Evolutionary conservation across 2,329 filamentous ascomycete species (phyloP), one percentile per base, ranked within the genome.

Genomic region (Pseudocercospora pini-densiflorae): DNA sequence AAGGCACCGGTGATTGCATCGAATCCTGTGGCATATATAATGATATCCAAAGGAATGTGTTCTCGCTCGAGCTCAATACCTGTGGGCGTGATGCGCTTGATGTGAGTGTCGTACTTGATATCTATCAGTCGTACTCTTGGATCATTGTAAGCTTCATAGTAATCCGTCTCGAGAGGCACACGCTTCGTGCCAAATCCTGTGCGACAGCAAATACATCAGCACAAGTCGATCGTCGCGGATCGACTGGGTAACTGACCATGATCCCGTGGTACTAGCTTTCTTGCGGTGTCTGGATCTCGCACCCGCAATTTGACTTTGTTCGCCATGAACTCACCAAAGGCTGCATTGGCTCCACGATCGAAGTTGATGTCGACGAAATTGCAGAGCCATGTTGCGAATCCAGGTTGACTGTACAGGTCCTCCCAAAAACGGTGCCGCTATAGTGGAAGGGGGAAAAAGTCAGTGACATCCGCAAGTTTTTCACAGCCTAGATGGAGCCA

Each of bases 91-190:
- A 85, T 78, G 12, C 76, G 69, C 5, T 72, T 72, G 65, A 87
- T 84, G 0, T 80, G 77, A 3, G 78, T 81, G 5, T 77, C 70
- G 10, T 80, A 82, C 27, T 40, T 60, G n/a, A 85, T 69, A 51
- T 82, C 77, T 1, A 86, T 77, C 1, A 87, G 70, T 1, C 80
- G 71, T 3, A 87, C 82, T 33, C 83, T 81, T 0, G 77, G 74
- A 23, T 77, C 78, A 67, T 85, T 81, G 62, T 82, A 79, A 3
- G 80, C 76, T 64, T 87, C 84, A 67, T 82, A 87, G 71, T 84
- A 86, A 51, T 77, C 75, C 45, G 81, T 74, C 69, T 87, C 85
- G 0, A 86, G 77, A 0, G 75, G 67, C 5, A 69, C 63, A 1
- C 69, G 49, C 21, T 59, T 58, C 12, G 62, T 68, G 6, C 69